Conservation (phyloP, 495 filamentous ascomycete species). For the Sordaria brevicollis region DNA sequence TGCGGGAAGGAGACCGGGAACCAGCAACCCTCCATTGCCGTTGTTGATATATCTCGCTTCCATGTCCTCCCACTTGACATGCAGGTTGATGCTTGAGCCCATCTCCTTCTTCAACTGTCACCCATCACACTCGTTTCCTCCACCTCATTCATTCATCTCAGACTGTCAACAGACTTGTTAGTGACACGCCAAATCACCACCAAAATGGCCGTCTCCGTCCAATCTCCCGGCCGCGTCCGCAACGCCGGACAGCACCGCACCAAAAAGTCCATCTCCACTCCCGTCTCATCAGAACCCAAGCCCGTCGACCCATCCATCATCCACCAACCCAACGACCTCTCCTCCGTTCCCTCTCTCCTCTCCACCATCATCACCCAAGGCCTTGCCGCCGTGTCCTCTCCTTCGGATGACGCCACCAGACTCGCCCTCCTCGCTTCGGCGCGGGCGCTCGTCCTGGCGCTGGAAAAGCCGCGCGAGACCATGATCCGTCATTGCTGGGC, state of each 20-base stretch:
- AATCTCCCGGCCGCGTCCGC: background rate
- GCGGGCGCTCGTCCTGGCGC: slow-evolving; percentile 6
- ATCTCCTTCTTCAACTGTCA: background rate
- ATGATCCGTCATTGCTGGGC: slow-evolving; percentile 24
- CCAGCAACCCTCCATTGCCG: background rate
- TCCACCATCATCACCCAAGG: background rate
- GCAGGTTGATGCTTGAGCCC: background rate
- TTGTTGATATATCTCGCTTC: background rate
- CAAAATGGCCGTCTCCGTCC: background rate
- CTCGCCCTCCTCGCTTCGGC: slow-evolving; percentile 6
- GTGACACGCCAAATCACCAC: background rate
- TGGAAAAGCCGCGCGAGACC: slow-evolving; percentile 23
- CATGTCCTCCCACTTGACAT: background rate
- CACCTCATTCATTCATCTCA: background rate
- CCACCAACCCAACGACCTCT: background rate
- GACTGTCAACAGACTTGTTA: background rate
- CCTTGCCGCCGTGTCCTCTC: background rate
- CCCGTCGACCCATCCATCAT: background rate
- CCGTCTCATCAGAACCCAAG: background rate
- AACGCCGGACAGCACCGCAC: background rate
- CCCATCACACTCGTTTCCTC: background rate
- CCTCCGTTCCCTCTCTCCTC: background rate
- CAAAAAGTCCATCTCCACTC: background rate
- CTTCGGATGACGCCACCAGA: background rate
- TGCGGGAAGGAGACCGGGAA: background rate